Base-by-base conservation (phyloP, 2,329 filamentous ascomycete genomes). In the Penicillium sp. region DNA sequence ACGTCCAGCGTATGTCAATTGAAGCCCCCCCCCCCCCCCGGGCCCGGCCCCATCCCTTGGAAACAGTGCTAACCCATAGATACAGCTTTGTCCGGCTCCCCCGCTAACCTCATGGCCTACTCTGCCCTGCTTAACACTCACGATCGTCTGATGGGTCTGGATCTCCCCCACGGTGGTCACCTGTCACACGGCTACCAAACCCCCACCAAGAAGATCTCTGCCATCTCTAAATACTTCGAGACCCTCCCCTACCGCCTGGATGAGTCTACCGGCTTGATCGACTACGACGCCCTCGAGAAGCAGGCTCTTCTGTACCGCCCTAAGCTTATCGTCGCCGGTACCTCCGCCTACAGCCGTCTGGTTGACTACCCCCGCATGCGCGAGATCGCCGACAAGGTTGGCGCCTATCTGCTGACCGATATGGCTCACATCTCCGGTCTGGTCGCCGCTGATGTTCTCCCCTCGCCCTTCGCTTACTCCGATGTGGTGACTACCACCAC, bases 371-470 rank as follows among this genome's bases (percentile, higher is more conserved):
- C 85, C 64, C 90, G 92, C 73, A 97, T 99, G 91, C 90, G 91
- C 74, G 86, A 95, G 82, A 96, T 97, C 70, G 91, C 92, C 59
- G 92, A 97, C 78, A 89, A 87, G 39, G 90, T 96, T 54, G 92
- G 92, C 70, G 92, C 93, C 62, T 99, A 97, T 80, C 86, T 99
- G 48, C 85, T 99, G 61, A 91, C 94, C 62, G 94, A 99, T 71
- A 99, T 99, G 91, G 94, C 94, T 53, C 94, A 99, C 79, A 97
- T 99, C 75, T 97, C 93, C 45, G 94, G 94, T 70, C 86, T 99
- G 45, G 90, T 99, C 61, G 92, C 94, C 47, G 91, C 92, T 57
- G 90, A 88, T 67, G 94, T 97, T 66, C 94, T 97, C 72, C 91
- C 92, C 60, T 92, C 91, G 45, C 94, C 94, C 40, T 99, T 99